Percentiles rank a stretch among this genome's conserved stretches.
These are phyloP conservation scores for Sugiyamaella floridensis DNA, from an alignment of 805 yeast genomes.

Conservation along the genomic window DNA sequence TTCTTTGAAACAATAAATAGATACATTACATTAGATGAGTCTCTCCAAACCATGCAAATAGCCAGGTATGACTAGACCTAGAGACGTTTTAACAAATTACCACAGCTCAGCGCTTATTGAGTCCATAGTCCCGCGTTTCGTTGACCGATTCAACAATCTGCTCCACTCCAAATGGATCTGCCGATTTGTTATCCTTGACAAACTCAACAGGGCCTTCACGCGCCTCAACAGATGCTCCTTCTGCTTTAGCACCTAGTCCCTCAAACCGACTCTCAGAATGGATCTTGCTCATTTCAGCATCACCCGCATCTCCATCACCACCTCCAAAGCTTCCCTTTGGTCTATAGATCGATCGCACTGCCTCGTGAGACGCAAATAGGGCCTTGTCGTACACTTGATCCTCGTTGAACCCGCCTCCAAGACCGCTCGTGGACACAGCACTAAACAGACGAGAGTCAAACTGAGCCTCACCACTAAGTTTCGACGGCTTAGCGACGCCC, in stretches of 20 bases:
- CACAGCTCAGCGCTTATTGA: neutral
- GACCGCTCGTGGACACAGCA: slow-evolving; percentile 35
- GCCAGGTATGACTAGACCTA: neutral
- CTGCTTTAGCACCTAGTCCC: slow-evolving; percentile 21
- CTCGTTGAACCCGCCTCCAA: slow-evolving; percentile 26
- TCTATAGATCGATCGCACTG: slow-evolving; percentile 44
- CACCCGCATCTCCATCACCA: slow-evolving; percentile 24
- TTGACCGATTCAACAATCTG: slow-evolving; percentile 15
- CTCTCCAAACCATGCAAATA: neutral
- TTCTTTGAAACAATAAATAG: too few species aligned
- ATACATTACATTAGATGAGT: neutral
- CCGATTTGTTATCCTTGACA: slow-evolving; percentile 29
- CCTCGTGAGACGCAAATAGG: slow-evolving; percentile 47
- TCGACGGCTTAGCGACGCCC: slow-evolving; percentile 40
- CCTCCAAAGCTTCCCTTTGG: slow-evolving; percentile 27
- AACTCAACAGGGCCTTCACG: slow-evolving; percentile 43
- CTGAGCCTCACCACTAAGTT: slow-evolving; percentile 34
- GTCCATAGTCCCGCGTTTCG: slow-evolving; percentile 2
- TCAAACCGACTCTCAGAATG: slow-evolving; percentile 25
- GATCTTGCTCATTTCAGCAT: slow-evolving; percentile 21
- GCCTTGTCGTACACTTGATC: slow-evolving; percentile 56
- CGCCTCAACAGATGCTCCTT: slow-evolving; percentile 10
- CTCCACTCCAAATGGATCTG: slow-evolving; percentile 20
- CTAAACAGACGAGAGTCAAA: slow-evolving; percentile 56
- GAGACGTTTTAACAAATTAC: neutral